phyloP scores from a whole-genome alignment of 2,329 filamentous ascomycete species.

The Neonectria hederae region DNA sequence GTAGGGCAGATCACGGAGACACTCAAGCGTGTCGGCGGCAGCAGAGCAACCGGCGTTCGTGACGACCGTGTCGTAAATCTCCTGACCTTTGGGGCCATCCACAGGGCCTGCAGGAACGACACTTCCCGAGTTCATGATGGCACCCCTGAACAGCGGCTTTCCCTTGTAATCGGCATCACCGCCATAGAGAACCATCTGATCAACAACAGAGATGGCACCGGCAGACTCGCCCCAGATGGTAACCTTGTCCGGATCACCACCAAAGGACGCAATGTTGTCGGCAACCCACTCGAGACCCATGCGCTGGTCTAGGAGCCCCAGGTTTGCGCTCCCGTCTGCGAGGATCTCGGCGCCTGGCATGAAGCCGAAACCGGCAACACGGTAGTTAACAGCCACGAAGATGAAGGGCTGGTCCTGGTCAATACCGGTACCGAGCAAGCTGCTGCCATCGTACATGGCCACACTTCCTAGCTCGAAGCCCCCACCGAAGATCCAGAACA shows the following conservation, averaged over 20 bases:
- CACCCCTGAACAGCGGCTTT: slow-evolving; percentile 77
- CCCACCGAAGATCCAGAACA: slow-evolving; percentile 78
- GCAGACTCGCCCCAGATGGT: slow-evolving; percentile 83
- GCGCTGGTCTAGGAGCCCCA: slow-evolving; percentile 78
- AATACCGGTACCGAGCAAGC: slow-evolving; percentile 57
- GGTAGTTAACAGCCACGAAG: slow-evolving; percentile 82
- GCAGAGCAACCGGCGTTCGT: slow-evolving; percentile 68
- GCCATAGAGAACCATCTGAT: slow-evolving; percentile 79
- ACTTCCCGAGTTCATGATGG: slow-evolving; percentile 80
- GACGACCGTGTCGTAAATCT: slow-evolving; percentile 70
- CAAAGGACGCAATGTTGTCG: slow-evolving; percentile 80
- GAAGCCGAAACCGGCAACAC: slow-evolving; percentile 79
- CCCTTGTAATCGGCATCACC: slow-evolving; percentile 80
- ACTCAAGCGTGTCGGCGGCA: slow-evolving; percentile 67
- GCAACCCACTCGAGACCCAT: slow-evolving; percentile 79
- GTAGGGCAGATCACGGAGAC: slow-evolving; percentile 70
- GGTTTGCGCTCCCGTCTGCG: slow-evolving; percentile 72
- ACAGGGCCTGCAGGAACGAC: slow-evolving; percentile 70
- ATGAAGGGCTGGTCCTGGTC: slow-evolving; percentile 65
- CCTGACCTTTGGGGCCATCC: slow-evolving; percentile 72
- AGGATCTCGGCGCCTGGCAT: slow-evolving; percentile 74
- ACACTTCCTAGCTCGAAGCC: slow-evolving; percentile 67
- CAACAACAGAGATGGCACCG: slow-evolving; percentile 76
- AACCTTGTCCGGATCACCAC: slow-evolving; percentile 80
- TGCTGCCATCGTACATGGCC: slow-evolving; percentile 62